Base-by-base conservation (phyloP, 116 monocot genomes). In the Posidonia oceanica region DNA sequence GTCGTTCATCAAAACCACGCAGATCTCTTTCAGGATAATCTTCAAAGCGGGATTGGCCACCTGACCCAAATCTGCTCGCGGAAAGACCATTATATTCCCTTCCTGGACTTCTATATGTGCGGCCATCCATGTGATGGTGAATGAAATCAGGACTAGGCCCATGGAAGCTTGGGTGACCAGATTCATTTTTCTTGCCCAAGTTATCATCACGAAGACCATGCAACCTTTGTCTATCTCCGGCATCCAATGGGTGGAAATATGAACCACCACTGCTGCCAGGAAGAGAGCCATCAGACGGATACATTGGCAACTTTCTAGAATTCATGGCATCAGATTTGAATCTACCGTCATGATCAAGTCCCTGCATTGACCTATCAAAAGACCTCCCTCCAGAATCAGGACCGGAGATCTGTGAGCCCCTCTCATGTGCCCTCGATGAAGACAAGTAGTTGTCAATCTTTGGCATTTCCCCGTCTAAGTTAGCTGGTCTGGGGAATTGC, bases 401-500 rank as follows among this genome's bases (percentile, higher is more conserved):
- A 4, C 59, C 73, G 59, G 64, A 52, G 15, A 14, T n/a, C 39
- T 48, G 42, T 51, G 72, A 66, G 61, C 71, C 69, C 70, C 77
- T 82, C 40, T 80, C 88, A 61, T 82, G 22, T 65, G 77, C 16
- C 68, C 81, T 78, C 2, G 73, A 73, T 59, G 71, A 76, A 42
- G 79, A 59, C 39, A 66, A 16, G 40, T 89, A 81, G 36, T 63
- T 72, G 36, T 83, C 82, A 82, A 86, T 76, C 63, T 66, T 84
- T 23, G 65, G 20, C 8, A 40, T 75, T 77, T 81, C 85, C 67
- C 74, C 73, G 58, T 88, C 82, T 55, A 83, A 76, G 76, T 79
- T 77, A 54, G 79, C 61, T 48, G 85, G 75, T 74, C 86, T 58
- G 6, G 86, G 82, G 63, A 93, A 86, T 65, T 80, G 84, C 59